Base-by-base conservation (phyloP, 441 rosid genomes). In the Cnidoscolus chayamansa region DNA sequence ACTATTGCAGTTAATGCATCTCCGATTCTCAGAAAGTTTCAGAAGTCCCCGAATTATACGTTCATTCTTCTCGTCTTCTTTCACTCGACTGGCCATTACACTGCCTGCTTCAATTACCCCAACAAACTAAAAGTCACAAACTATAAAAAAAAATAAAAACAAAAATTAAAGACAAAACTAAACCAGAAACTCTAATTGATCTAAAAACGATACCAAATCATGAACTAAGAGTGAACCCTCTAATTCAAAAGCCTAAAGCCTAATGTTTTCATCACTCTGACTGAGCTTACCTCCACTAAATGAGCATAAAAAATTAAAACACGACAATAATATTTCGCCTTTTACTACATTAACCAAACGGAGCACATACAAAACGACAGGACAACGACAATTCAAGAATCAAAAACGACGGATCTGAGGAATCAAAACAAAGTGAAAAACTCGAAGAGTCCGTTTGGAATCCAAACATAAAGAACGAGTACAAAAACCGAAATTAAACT, bases 11-110 rank as follows among this genome's bases (percentile, higher is more conserved):
- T 95, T 95, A 43, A 95, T 90, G 83, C 99, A 95, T 74, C 91
- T 80, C 20, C 90, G 94, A 77, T 95, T 95, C 69, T 93, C 95
- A 0, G 87, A 81, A 71, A 84, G 93, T 79, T 95, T 95, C 76
- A 91, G 88, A 79, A 95, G 97, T 31, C 93, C 90, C 59, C 97
- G 85, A 76, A 95, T 95, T 75, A 84, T 82, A 68, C 86, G 67
- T 77, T 95, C 99, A 76, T 95, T 88, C 72, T 87, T 95, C 82
- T 95, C 98, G 0, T 92, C 98, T 80, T 95, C 99, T 80, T 87
- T 95, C 71, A 86, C 49, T 65, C 97, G 86, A 81, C 77, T 82
- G 19, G 97, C 93, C 99, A 95, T 94, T 63, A 73, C 67, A 40
- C 72, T 43, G 70, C 75, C 85, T 70, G 62, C 43, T 66, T 31